These are phyloP conservation scores for Xylaria sp. DNA, from an alignment of 2,329 filamentous ascomycete species.

Conservation along the genomic window DNA sequence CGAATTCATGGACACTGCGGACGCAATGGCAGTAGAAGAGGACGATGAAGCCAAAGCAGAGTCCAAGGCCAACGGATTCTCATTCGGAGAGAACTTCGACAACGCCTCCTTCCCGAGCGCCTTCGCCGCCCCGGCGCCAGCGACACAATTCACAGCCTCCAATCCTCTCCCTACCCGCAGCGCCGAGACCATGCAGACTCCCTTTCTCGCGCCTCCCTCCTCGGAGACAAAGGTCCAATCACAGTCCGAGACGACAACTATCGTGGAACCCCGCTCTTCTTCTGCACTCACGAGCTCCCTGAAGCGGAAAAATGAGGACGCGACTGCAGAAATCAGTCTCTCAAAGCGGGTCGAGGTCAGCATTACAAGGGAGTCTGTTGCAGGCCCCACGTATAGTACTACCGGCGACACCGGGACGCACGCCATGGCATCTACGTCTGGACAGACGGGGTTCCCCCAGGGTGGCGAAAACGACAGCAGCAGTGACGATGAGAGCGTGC, in stretches of 20 bases:
- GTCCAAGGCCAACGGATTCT: conserved; percentile 28
- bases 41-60: conserved; percentile 36
- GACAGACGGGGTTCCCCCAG: not conserved
- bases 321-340: conserved; percentile 39
- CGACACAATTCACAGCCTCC: conserved; percentile 16
- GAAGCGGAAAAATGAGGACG: conserved; percentile 52
- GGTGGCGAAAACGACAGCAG: conserved; percentile 52
- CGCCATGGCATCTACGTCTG: not conserved
- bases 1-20: conserved; percentile 45
- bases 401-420: not conserved
- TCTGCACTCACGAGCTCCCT: conserved; percentile 39
- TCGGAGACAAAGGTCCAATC: conserved; percentile 32
- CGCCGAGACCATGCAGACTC: conserved; percentile 26
- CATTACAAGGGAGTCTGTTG: conserved; percentile 22
- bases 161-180: conserved; percentile 13
- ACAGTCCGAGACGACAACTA: conserved; percentile 22
- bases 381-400: conserved; percentile 14
- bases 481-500: conserved; percentile 59
- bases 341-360: conserved; percentile 50
- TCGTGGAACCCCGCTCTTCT: conserved; percentile 18
- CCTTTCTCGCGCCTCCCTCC: conserved; percentile 36
- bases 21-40: conserved; percentile 43
- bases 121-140: conserved; percentile 18
- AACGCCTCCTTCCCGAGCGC: conserved; percentile 10
- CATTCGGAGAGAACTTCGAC: conserved; percentile 35